These are phyloP conservation scores for Pythium phragmitis DNA, from an alignment of 352 stramenopile species.

Conservation along the genomic window DNA sequence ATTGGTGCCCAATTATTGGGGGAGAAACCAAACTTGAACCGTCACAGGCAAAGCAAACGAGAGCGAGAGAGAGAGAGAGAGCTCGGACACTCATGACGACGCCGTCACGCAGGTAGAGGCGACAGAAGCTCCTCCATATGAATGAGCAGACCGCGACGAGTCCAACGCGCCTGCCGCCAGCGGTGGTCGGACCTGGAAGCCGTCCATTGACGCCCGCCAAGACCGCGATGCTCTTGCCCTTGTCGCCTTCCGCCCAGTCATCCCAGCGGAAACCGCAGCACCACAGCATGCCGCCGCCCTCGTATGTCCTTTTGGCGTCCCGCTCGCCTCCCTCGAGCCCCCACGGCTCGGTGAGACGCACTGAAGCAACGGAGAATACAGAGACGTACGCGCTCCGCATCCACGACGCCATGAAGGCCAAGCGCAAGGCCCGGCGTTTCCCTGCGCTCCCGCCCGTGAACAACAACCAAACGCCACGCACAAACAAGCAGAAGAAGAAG, in stretches of 20 bases:
- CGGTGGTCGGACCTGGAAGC: not conserved
- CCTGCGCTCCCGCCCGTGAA: too few species aligned
- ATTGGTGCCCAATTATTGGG: too few species aligned
- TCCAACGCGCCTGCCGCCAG: conserved; percentile 16
- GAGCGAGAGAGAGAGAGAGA: not conserved
- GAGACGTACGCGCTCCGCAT: conserved; percentile 21
- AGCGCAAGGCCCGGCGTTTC: not conserved
- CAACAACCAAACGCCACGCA: not conserved
- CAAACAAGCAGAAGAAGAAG: conserved; percentile 17
- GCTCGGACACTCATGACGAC: not conserved
- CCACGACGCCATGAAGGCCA: conserved; percentile 3
- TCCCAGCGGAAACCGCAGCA: not conserved
- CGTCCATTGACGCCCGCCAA: conserved; percentile 13
- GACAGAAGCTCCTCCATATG: not conserved
- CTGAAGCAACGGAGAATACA: not conserved
- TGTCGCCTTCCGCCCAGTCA: not conserved
- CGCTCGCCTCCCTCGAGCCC: conserved; percentile 16
- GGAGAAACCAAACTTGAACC: not conserved
- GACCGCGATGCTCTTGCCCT: not conserved
- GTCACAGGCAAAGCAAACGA: not conserved
- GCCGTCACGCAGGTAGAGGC: not conserved
- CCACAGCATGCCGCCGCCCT: conserved; percentile 14
- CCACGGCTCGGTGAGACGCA: not conserved
- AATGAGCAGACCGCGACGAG: conserved; percentile 13
- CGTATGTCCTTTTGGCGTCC: conserved; percentile 12